phyloP scores from a whole-genome alignment of 1,284 basidiomycete genomes.

The Cutaneotrichosporon mucoides region DNA sequence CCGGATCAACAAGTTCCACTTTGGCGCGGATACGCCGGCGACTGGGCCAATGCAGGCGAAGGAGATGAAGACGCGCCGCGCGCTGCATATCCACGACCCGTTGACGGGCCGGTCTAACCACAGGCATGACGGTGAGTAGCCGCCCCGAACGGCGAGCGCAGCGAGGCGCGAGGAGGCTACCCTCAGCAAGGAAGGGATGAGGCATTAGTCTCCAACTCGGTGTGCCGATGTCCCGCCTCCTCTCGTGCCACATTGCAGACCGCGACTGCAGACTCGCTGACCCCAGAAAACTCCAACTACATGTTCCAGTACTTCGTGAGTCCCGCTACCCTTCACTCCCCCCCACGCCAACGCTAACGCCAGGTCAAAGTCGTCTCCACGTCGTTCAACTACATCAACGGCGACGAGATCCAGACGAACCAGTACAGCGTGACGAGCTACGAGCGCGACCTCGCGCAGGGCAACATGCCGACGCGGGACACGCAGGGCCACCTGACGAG shows the following conservation, averaged over 20 bases:
- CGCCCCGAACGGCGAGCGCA: background rate
- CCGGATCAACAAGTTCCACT: slow-evolving; percentile 73
- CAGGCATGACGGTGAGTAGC: slow-evolving; percentile 55
- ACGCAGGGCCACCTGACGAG: slow-evolving; percentile 64
- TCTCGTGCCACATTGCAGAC: too few relatives aligned
- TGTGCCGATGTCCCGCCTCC: too few relatives aligned
- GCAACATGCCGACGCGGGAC: slow-evolving; percentile 55
- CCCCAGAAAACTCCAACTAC: slow-evolving; percentile 8
- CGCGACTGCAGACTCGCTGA: background rate
- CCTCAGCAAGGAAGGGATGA: too few relatives aligned
- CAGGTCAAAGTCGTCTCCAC: slow-evolving; percentile 87
- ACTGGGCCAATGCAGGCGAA: slow-evolving; percentile 57
- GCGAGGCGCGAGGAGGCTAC: background rate
- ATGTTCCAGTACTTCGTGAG: slow-evolving; percentile 28
- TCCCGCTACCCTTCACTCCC: too few relatives aligned
- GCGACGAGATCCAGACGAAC: slow-evolving; percentile 54
- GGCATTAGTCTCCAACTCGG: too few relatives aligned
- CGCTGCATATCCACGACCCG: slow-evolving; percentile 76
- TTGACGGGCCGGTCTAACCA: slow-evolving; percentile 65
- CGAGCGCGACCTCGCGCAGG: slow-evolving; percentile 75
- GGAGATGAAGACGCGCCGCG: slow-evolving; percentile 61
- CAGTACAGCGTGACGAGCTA: slow-evolving; percentile 96
- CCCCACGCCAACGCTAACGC: too few relatives aligned
- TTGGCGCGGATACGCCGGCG: slow-evolving; percentile 62
- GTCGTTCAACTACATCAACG: slow-evolving; percentile 76